A percentile compares a stretch with the other conserved stretches of the same genome.
These are phyloP conservation scores for Pseudogymnoascus sp. DNA, from an alignment of 2,329 filamentous ascomycete genomes.

Conservation along the genomic window DNA sequence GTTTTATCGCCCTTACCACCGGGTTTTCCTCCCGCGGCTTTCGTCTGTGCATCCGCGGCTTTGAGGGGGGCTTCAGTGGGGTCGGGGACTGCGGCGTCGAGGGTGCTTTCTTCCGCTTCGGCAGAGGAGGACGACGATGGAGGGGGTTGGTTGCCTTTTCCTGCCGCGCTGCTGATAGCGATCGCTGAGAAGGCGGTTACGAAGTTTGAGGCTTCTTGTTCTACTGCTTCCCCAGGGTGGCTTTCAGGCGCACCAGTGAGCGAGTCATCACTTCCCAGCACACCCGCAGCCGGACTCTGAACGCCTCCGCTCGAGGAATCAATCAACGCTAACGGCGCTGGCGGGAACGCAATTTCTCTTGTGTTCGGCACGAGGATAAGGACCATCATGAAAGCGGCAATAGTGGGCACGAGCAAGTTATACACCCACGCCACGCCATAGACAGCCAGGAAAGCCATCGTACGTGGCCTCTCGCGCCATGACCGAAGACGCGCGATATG, in stretches of 20 bases:
- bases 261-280: constrained; percentile 68
- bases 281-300: constrained; percentile 68
- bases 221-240: constrained; percentile 74
- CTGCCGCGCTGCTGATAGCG: constrained; percentile 66
- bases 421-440: constrained; percentile 62
- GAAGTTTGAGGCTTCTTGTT: constrained; percentile 75
- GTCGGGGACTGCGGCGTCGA: constrained; percentile 52
- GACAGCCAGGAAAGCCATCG: constrained; percentile 51
- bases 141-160: constrained; percentile 57
- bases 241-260: constrained; percentile 77
- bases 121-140: constrained; percentile 21
- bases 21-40: constrained; percentile 43
- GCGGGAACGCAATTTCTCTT: constrained; percentile 62
- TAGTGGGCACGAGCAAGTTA: constrained; percentile 60
- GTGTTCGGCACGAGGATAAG: constrained; percentile 60
- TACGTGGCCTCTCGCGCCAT: constrained; percentile 68
- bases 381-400: constrained; percentile 52
- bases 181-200: constrained; percentile 67
- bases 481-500: constrained; percentile 71
- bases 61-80: constrained; percentile 48
- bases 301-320: constrained; percentile 63
- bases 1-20: constrained; percentile 61
- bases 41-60: constrained; percentile 46
- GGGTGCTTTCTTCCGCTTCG: constrained; percentile 33
- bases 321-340: constrained; percentile 68